Evolutionary conservation across 257 asterid genomes (phyloP).

Genomic region (Lantana camara): DNA sequence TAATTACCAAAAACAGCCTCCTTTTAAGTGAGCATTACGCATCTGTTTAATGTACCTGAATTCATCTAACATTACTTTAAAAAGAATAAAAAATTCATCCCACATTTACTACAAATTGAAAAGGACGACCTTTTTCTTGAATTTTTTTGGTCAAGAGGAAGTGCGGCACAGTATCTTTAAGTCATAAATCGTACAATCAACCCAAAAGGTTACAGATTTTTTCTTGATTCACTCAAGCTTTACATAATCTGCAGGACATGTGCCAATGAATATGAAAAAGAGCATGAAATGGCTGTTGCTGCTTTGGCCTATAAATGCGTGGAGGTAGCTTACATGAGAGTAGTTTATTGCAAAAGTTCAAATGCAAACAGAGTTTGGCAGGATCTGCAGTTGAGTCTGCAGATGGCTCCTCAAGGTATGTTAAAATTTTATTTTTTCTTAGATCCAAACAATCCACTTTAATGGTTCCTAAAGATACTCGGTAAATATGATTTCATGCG

Average conservation of each 20-base stretch:
- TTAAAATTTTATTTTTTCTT: neutral
- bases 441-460: neutral
- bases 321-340: conserved; percentile 87
- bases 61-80: neutral
- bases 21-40: neutral
- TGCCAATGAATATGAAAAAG: conserved; percentile 72
- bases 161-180: too few relatives aligned
- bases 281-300: conserved; percentile 76
- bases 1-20: neutral
- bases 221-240: conserved; percentile 31
- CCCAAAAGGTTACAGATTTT: neutral
- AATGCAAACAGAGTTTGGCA: conserved; percentile 49
- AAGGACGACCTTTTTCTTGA: too few relatives aligned
- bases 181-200: too few relatives aligned
- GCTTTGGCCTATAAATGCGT: conserved; percentile 87
- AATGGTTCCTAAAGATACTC: too few relatives aligned
- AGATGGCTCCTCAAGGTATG: conserved; percentile 74
- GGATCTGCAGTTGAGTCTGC: conserved; percentile 71
- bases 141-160: too few relatives aligned
- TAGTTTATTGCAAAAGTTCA: conserved; percentile 70
- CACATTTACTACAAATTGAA: too few relatives aligned
- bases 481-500: too few relatives aligned
- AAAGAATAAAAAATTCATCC: too few relatives aligned
- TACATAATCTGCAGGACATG: conserved; percentile 60
- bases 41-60: neutral